Evolutionary conservation across 331 rosid genomes (phyloP), one percentile per base, ranked within the genome.

Genomic region (Quercus phellos): DNA sequence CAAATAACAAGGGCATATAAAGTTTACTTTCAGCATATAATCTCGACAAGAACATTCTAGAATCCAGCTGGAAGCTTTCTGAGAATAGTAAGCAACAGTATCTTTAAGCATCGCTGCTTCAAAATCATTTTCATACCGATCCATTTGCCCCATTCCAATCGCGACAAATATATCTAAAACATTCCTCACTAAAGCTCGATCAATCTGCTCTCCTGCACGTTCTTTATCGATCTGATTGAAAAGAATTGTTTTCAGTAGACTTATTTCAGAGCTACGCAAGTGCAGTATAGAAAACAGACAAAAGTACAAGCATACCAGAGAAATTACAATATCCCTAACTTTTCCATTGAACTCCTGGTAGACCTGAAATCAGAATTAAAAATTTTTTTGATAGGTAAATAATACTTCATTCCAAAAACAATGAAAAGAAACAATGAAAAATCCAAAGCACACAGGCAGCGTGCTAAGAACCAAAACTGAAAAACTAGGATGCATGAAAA

Each of bases 141-240:
- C 87, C 85, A 73, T 85, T 61, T 81, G 81, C 61, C 78, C 85
- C 78, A 82, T 80, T 55, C 97, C 97, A 63, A 93, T 91, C 88
- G 87, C 98, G 64, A 93, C 97, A 85, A 89, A 93, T 83, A 93
- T 93, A 84, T 88, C 97, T 67, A 91, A 80, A 59, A 93, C 91
- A 78, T 93, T 93, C 88, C 91, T 93, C 74, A 91, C 71, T 42
- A 93, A 75, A 77, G 95, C 95, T 72, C 93, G 88, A 72, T 93
- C 98, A 79, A 93, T 91, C 88, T 93, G 94, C 87, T 91, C 97
- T 79, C 96, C 98, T 77, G 91, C 96, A 3, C 95, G 95, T 75
- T 91, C 98, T 81, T 90, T 92, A 82, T 90, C 92, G 81, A 93
- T 90, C 98, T 90, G 67, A 69, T 75, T 51, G 46, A 70, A 77